Evolutionary conservation across 75 land plant species (phyloP).

Genomic region (Sequoiadendron giganteum): DNA sequence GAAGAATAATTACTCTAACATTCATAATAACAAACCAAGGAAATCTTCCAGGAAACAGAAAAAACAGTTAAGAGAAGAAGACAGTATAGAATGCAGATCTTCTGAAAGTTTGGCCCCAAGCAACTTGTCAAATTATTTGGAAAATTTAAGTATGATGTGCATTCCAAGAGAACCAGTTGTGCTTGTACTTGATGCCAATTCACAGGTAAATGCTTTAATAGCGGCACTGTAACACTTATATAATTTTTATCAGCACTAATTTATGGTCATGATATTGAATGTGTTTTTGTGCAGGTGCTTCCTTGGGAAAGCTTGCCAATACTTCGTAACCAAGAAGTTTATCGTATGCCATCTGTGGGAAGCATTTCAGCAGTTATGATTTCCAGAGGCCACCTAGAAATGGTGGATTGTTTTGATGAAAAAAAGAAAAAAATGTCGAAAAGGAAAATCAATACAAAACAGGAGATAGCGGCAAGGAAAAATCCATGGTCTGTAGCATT

Average conservation of each 20-base stretch:
- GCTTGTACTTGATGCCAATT: constrained; percentile 68
- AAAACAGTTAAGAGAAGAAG: neutral
- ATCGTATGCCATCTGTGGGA: constrained; percentile 92
- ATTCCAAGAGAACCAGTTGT: constrained; percentile 50
- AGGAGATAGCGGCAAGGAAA: neutral
- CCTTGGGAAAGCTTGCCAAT: constrained; percentile 94
- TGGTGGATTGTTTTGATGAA: constrained; percentile 2
- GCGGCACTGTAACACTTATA: neutral
- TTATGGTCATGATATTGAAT: neutral
- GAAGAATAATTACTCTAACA: neutral
- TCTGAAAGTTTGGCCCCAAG: neutral
- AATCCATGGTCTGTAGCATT: neutral
- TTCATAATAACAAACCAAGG: neutral
- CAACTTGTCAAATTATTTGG: constrained; percentile 22
- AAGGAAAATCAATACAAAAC: neutral
- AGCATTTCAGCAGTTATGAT: constrained; percentile 46
- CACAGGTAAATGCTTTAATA: constrained; percentile 48
- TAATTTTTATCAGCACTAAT: neutral
- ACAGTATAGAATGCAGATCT: neutral
- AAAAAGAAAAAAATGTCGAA: neutral
- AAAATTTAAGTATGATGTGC: constrained; percentile 5
- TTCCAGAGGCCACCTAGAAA: constrained; percentile 10
- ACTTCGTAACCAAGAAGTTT: constrained; percentile 65
- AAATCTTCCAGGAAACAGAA: neutral
- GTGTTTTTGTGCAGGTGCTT: constrained; percentile 54